These are phyloP conservation scores for Naganishia onofrii DNA, from an alignment of 768 basidiomycete genomes.

Conservation along the genomic window DNA sequence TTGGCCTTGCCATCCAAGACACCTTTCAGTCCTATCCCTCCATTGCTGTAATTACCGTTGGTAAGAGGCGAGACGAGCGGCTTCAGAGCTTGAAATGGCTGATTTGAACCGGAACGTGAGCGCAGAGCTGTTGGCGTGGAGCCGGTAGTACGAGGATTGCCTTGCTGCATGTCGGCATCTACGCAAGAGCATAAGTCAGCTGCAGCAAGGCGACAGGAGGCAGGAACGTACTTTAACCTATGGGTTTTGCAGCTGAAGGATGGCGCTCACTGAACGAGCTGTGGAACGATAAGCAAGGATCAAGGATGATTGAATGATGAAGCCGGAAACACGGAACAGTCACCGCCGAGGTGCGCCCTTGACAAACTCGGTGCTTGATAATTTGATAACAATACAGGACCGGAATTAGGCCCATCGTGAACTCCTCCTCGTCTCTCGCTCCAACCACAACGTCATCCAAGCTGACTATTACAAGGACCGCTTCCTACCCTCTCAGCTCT, in stretches of 20 bases:
- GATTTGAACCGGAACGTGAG: neutral
- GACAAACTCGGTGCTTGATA: too few relatives aligned
- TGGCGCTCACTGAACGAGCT: neutral
- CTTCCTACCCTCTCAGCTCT: too few relatives aligned
- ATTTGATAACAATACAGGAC: too few relatives aligned
- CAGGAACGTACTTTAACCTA: neutral
- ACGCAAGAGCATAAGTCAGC: neutral
- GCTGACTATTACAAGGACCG: too few relatives aligned
- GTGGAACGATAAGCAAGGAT: too few relatives aligned
- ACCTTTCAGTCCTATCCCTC: neutral
- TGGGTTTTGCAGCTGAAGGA: neutral
- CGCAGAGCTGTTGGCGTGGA: neutral
- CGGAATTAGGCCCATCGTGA: too few relatives aligned
- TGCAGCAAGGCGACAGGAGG: too few relatives aligned
- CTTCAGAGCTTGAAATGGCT: slow-evolving; percentile 4
- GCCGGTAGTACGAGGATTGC: neutral
- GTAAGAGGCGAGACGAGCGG: slow-evolving; percentile 19
- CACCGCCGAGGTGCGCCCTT: neutral
- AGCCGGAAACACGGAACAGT: too few relatives aligned
- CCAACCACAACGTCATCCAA: neutral
- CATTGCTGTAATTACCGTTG: neutral
- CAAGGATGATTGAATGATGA: neutral
- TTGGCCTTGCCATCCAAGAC: neutral
- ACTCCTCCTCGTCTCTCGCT: neutral
- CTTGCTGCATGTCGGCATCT: neutral